Conservation (phyloP, 2,329 filamentous ascomycete genomes). For the Fusarium graminum region DNA sequence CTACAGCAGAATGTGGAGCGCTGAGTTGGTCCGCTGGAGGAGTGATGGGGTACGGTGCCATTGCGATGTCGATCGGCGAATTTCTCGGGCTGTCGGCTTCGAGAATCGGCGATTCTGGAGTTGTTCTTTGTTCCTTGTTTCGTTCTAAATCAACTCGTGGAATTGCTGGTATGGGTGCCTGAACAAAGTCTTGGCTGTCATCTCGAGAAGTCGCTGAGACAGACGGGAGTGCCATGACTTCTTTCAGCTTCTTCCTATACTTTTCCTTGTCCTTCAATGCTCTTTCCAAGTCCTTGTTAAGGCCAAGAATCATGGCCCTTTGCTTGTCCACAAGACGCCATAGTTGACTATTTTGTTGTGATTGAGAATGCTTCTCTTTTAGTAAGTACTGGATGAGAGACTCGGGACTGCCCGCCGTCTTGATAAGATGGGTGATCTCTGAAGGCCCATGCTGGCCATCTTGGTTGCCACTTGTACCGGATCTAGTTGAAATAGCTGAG, state of each 20-base stretch:
- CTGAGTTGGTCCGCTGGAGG: constrained; percentile 67
- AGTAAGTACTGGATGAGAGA: constrained; percentile 88
- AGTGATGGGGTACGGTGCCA: constrained; percentile 75
- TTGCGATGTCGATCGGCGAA: constrained; percentile 70
- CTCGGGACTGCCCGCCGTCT: constrained; percentile 88
- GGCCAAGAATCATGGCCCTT: constrained; percentile 88
- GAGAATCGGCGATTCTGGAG: constrained; percentile 62
- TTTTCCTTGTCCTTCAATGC: constrained; percentile 94
- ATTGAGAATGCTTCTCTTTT: constrained; percentile 90
- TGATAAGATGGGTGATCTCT: constrained; percentile 83
- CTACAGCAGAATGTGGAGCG: constrained; percentile 59
- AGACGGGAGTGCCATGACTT: constrained; percentile 65
- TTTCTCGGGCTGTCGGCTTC: constrained; percentile 65
- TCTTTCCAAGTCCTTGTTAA: constrained; percentile 94
- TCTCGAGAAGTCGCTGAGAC: constrained; percentile 49
- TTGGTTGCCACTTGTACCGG: constrained; percentile 66
- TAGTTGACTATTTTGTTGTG: constrained; percentile 90
- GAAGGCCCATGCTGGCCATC: constrained; percentile 72
- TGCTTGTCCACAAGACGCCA: constrained; percentile 98
- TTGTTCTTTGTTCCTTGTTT: constrained; percentile 36
- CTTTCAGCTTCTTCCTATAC: constrained; percentile 91
- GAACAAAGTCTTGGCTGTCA: constrained; percentile 19
- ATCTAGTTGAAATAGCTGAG: constrained; percentile 76
- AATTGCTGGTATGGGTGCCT: constrained; percentile 27
- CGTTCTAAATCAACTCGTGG: constrained; percentile 46